These are phyloP conservation scores for Knufia fluminis DNA, from an alignment of 2,329 filamentous ascomycete species.

Conservation along the genomic window DNA sequence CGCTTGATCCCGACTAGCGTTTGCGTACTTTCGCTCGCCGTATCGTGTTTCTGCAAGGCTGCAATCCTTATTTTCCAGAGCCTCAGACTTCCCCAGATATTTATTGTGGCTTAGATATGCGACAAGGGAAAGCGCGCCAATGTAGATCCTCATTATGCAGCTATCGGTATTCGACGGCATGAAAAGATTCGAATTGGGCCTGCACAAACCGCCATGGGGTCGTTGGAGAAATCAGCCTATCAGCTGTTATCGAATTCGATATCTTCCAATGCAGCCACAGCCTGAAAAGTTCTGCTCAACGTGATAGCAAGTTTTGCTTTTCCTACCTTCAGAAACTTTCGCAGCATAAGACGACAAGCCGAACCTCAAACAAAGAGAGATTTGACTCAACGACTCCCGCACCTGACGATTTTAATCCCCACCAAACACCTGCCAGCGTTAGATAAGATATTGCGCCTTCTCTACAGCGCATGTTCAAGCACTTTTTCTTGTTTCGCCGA, in stretches of 20 bases:
- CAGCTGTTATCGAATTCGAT: not conserved
- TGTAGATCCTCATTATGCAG: not conserved
- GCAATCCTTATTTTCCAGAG: not conserved
- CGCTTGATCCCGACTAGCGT: not conserved
- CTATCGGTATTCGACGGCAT: not conserved
- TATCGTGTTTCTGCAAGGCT: not conserved
- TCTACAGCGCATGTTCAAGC: too few species aligned
- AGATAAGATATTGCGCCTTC: too few species aligned
- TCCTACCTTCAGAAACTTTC: conserved; percentile 2
- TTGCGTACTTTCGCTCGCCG: not conserved
- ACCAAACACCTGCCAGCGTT: too few species aligned
- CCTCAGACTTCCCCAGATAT: not conserved
- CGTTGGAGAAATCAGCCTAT: not conserved
- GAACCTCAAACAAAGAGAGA: not conserved
- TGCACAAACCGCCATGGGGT: conserved; percentile 1
- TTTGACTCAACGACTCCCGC: not conserved
- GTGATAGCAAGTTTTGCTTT: not conserved
- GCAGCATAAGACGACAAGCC: not conserved
- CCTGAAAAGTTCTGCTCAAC: conserved; percentile 5
- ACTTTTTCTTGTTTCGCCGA: too few species aligned
- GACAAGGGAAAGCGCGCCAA: not conserved
- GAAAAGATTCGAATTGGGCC: too few species aligned
- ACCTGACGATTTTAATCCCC: not conserved
- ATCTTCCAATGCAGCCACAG: not conserved
- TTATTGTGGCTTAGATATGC: not conserved